Evolutionary conservation across 2,329 filamentous ascomycete species (phyloP).

Genomic region (Kalaharituber pfeilii): DNA sequence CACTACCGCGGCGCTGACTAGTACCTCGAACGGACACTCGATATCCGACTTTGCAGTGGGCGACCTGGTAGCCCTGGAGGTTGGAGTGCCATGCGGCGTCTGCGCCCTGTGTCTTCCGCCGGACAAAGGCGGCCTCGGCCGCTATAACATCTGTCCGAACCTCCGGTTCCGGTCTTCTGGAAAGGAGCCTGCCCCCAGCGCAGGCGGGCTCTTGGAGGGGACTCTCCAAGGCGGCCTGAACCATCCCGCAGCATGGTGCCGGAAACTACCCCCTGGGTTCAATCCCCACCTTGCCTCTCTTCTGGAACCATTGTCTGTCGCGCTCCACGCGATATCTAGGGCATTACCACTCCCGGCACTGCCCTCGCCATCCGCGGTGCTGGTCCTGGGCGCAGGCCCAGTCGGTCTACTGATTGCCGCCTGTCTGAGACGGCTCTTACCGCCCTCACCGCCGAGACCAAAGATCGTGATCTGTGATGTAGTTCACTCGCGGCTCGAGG

Average conservation of each 20-base stretch:
- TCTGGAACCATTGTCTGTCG: constrained; percentile 44
- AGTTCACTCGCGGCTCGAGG: constrained; percentile 41
- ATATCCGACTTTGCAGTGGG: constrained; percentile 29
- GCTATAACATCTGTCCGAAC: constrained; percentile 45
- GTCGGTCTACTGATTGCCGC: constrained; percentile 46
- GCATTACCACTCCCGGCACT: constrained; percentile 29
- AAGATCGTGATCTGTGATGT: constrained; percentile 44
- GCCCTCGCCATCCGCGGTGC: constrained; percentile 31
- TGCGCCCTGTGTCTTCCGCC: constrained; percentile 32
- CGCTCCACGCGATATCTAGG: constrained; percentile 43
- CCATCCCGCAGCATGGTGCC: constrained; percentile 44
- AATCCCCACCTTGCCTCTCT: constrained; percentile 44
- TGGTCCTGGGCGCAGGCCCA: constrained; percentile 49
- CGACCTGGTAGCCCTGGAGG: constrained; percentile 42
- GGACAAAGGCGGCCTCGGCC: constrained; percentile 16
- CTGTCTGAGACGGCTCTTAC: background rate
- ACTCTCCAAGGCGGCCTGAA: constrained; percentile 46
- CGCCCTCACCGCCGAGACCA: background rate
- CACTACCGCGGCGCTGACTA: constrained; percentile 29
- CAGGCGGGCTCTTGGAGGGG: constrained; percentile 33
- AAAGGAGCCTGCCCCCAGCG: constrained; percentile 18
- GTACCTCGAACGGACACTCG: background rate
- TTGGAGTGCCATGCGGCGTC: constrained; percentile 37
- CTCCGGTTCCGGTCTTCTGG: constrained; percentile 43
- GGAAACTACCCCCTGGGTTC: constrained; percentile 43